phyloP scores from a whole-genome alignment of 495 filamentous ascomycete species.

The Hypoxylon fuscum region DNA sequence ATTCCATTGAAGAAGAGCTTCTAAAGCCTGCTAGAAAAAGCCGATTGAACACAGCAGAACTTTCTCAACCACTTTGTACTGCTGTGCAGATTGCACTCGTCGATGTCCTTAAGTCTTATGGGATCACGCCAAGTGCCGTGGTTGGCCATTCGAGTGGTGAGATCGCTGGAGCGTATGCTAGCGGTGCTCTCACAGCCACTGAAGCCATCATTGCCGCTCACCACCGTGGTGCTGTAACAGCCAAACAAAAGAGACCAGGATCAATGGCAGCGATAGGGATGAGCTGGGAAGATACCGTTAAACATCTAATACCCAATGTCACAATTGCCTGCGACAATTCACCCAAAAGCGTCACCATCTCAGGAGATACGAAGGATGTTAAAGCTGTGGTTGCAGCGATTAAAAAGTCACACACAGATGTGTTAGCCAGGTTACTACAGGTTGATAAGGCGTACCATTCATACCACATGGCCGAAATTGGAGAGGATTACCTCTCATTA shows the following conservation, averaged over 20 bases:
- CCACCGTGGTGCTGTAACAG: conserved; percentile 42
- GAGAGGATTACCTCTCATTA: conserved; percentile 31
- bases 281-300: conserved; percentile 31
- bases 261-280: conserved; percentile 55
- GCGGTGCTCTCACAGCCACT: conserved; percentile 37
- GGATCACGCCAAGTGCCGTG: conserved; percentile 50
- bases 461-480: conserved; percentile 43
- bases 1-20: conserved; percentile 28
- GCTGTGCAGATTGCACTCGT: conserved; percentile 60
- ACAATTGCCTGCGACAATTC: conserved; percentile 55
- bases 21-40: conserved; percentile 22
- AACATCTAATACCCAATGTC: conserved; percentile 37
- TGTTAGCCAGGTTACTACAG: conserved; percentile 37
- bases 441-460: conserved; percentile 61
- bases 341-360: conserved; percentile 49
- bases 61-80: conserved; percentile 55
- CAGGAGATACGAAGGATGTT: conserved; percentile 41
- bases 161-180: conserved; percentile 53
- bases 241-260: conserved; percentile 31
- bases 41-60: conserved; percentile 41
- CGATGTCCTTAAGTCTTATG: conserved; percentile 55
- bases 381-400: conserved; percentile 27
- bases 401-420: conserved; percentile 25
- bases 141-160: conserved; percentile 56
- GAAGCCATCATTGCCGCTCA: conserved; percentile 46